Base-by-base conservation (phyloP, 306 rosid genomes). In the Aeschynomene evenia region DNA sequence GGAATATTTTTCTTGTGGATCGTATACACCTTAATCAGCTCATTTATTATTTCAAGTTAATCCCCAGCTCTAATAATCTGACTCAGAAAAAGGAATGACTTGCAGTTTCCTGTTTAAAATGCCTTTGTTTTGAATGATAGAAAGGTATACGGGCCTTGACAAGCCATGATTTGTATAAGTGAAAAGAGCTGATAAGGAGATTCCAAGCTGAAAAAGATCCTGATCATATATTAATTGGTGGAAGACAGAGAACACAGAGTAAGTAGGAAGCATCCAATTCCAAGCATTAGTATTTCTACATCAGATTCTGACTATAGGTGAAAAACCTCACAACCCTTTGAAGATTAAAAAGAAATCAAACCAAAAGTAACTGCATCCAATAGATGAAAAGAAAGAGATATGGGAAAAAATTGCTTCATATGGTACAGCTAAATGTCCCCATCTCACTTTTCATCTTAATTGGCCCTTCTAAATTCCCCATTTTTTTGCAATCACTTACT, bases 201-300 rank as follows among this genome's bases (percentile, higher is more conserved):
- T 33, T 80, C 89, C 80, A 16, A 83, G 88, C 82, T 80, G 86
- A 85, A 86, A n/a, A 86, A 85, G 80, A 78, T 89, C 98, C 85
- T 89, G 95, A 89, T 87, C 81, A 68, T n/a, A n/a, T n/a, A n/a
- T n/a, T n/a, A n/a, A n/a, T 65, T 71, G 56, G 52, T 26, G 67
- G 58, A 74, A 19, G 63, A 77, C 74, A 73, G 73, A 77, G 77
- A 54, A 75, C 66, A 62, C 72, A 68, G 59, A n/a, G n/a, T n/a
- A 60, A 40, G 73, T 63, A 57, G n/a, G 68, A 26, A 73, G 87
- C 75, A 74, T n/a, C n/a, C n/a, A n/a, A n/a, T n/a, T 88, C 88
- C 79, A 81, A 80, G 87, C 76, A 49, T 75, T 71, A 57, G 60
- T 28, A 28, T 6, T 59, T 57, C 71, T 7, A 40, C 16, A 62